A percentile compares a stretch with the other conserved stretches of the same genome.
These are phyloP conservation scores for Fusarium guadeloupense DNA, from an alignment of 2,329 filamentous ascomycete species.

Conservation along the genomic window DNA sequence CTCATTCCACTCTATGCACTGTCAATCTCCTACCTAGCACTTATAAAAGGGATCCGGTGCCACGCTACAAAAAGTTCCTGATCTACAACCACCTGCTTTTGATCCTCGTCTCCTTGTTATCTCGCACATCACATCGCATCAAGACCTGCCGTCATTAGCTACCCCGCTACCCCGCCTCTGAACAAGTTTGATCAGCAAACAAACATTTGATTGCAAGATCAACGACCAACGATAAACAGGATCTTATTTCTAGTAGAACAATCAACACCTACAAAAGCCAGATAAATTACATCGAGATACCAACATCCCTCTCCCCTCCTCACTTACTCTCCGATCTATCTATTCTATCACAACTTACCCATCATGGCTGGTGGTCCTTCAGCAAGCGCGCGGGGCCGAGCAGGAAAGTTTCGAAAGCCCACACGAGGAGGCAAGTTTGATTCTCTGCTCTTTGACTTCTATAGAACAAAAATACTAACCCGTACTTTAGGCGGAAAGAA, in stretches of 20 bases:
- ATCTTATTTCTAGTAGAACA: not conserved
- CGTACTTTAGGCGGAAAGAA: conserved; percentile 82
- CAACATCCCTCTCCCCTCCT: not conserved
- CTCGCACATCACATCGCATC: too few species aligned
- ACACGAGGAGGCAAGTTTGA: conserved; percentile 80
- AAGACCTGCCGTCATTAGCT: conserved; percentile 38
- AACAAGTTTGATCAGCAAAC: conserved; percentile 36
- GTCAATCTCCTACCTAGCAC: not conserved
- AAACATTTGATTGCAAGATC: conserved; percentile 15
- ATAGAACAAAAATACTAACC: not conserved
- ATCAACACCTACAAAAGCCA: not conserved
- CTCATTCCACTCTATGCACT: not conserved
- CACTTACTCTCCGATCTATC: not conserved
- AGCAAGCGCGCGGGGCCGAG: conserved; percentile 74
- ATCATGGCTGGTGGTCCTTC: conserved; percentile 61
- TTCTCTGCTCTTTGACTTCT: not conserved
- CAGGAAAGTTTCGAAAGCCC: conserved; percentile 94
- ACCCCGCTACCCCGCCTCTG: conserved; percentile 53
- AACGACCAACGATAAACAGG: conserved; percentile 10
- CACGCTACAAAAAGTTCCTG: conserved; percentile 14
- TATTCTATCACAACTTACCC: conserved; percentile 16
- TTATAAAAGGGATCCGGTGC: not conserved
- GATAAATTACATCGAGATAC: not conserved
- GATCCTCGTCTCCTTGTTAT: not conserved
- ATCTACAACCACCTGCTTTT: conserved; percentile 3